Conservation (phyloP, 1,284 basidiomycete genomes). For the Pseudozyma tsukubaensis region DNA sequence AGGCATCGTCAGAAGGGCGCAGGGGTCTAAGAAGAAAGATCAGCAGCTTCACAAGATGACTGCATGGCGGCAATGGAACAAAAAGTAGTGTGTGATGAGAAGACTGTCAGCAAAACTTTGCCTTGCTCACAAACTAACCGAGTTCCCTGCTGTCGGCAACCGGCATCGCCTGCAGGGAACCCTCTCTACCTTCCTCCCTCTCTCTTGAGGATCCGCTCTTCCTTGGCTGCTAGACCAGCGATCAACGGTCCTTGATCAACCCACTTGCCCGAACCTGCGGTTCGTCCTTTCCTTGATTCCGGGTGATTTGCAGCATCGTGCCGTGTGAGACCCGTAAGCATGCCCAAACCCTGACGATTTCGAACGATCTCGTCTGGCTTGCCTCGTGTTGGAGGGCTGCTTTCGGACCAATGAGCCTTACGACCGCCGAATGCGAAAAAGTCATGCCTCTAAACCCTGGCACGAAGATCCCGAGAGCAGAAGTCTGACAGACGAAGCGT, state of each 20-base stretch:
- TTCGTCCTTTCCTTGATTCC: not conserved
- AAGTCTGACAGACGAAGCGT: too few species aligned
- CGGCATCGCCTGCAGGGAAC: not conserved
- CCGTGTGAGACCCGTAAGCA: conserved; percentile 1
- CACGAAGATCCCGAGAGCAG: too few species aligned
- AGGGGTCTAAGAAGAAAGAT: not conserved
- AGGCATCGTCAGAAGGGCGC: not conserved
- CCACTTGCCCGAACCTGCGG: not conserved
- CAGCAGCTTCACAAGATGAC: not conserved
- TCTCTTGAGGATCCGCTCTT: not conserved
- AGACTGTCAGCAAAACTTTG: conserved; percentile 12
- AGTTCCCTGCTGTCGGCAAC: not conserved
- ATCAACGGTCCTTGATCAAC: too few species aligned
- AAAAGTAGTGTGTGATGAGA: not conserved
- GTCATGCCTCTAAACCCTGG: too few species aligned
- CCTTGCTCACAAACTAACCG: not conserved
- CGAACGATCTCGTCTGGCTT: not conserved
- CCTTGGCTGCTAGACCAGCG: not conserved
- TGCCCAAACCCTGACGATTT: too few species aligned
- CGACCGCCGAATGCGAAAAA: too few species aligned
- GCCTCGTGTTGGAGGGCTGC: too few species aligned
- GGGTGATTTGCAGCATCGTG: not conserved
- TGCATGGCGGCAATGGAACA: not conserved
- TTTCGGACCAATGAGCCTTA: conserved; percentile 1
- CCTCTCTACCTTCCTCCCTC: too few species aligned